These are phyloP conservation scores for Saccharomycodes ludwigii DNA, from an alignment of 805 yeast species.

Conservation along the genomic window DNA sequence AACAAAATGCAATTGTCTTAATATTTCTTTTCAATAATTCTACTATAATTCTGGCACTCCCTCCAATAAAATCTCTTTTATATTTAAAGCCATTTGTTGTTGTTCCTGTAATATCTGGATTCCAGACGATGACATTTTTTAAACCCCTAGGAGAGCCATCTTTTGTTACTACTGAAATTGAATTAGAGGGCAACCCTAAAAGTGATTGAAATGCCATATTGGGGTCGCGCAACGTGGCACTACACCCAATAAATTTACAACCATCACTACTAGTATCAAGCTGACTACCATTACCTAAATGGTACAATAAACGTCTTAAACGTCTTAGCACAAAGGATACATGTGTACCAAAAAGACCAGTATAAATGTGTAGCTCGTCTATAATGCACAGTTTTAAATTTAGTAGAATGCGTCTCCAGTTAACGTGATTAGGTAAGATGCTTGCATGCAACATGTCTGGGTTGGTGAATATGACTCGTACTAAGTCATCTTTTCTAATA, in stretches of 20 bases:
- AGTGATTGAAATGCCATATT: constrained; percentile 55
- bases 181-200: constrained; percentile 35
- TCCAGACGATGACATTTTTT: constrained; percentile 70
- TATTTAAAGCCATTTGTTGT: constrained; percentile 28
- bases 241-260: constrained; percentile 63
- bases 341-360: constrained; percentile 86
- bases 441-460: constrained; percentile 90
- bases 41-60: constrained; percentile 64
- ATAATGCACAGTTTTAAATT: constrained; percentile 65
- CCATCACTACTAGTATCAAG: neutral
- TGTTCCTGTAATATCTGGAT: constrained; percentile 59
- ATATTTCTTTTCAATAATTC: constrained; percentile 51
- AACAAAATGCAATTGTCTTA: constrained; percentile 83
- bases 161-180: constrained; percentile 37
- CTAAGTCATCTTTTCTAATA: constrained; percentile 36
- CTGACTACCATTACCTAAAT: constrained; percentile 26
- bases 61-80: constrained; percentile 60
- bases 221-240: constrained; percentile 83
- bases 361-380: constrained; percentile 78
- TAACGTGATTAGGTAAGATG: constrained; percentile 62
- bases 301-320: constrained; percentile 48
- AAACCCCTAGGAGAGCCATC: constrained; percentile 89
- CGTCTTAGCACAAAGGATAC: constrained; percentile 79
- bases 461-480: constrained; percentile 80
- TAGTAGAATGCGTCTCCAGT: constrained; percentile 60